Conservation (phyloP, 768 basidiomycete species). For the Tulasnella sp. region DNA sequence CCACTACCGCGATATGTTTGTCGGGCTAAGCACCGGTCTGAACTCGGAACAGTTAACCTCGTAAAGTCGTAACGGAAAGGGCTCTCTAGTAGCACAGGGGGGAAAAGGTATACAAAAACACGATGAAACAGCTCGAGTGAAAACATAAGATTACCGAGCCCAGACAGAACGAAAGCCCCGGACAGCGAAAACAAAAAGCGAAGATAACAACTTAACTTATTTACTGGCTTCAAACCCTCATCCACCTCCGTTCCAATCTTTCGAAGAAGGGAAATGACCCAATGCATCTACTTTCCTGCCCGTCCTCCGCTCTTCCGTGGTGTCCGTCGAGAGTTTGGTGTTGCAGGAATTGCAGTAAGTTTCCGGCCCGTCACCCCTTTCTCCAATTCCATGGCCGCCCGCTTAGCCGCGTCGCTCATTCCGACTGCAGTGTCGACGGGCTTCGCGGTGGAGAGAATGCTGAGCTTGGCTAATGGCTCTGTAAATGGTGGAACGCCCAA, state of each 20-base stretch:
- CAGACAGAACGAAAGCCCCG: conserved; percentile 1
- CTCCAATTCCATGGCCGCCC: conserved; percentile 21
- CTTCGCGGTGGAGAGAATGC: conserved; percentile 17
- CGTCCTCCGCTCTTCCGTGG: conserved; percentile 20
- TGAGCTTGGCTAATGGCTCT: conserved; percentile 9
- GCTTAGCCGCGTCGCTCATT: conserved; percentile 22
- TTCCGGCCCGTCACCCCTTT: conserved; percentile 13
- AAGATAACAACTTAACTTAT: background rate
- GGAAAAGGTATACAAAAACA: background rate
- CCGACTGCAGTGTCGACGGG: conserved; percentile 2
- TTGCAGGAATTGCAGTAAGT: conserved; percentile 24
- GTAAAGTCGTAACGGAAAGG: background rate
- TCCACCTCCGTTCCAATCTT: background rate
- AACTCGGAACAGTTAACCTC: too few relatives aligned
- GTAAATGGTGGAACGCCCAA: background rate
- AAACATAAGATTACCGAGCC: conserved; percentile 9
- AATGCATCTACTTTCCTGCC: background rate
- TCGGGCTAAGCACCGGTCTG: too few relatives aligned
- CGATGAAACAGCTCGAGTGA: background rate
- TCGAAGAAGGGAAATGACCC: background rate
- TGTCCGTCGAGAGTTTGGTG: conserved; percentile 21
- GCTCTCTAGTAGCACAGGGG: background rate
- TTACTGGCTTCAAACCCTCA: background rate
- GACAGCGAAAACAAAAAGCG: background rate
- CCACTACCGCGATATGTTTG: too few relatives aligned